Percentiles rank a stretch among this genome's conserved stretches.
These are phyloP conservation scores for Metschnikowia hibisci DNA, from an alignment of 805 yeast genomes.

Conservation along the genomic window DNA sequence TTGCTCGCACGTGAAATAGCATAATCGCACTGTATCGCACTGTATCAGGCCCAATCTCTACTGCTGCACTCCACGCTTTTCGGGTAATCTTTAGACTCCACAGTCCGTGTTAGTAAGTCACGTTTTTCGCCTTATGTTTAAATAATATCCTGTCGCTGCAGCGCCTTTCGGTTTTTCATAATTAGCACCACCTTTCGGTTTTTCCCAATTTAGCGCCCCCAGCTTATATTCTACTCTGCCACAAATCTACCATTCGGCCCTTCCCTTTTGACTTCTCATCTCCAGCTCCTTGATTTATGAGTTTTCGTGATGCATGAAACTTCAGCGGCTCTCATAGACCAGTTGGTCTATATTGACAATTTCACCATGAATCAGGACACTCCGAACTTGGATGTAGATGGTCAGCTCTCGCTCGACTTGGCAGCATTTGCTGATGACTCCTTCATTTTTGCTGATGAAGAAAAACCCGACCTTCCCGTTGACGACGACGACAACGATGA, in stretches of 20 bases:
- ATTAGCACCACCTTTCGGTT: neutral
- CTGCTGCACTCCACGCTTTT: slow-evolving; percentile 5
- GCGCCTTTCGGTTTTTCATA: neutral
- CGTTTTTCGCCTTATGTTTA: slow-evolving; percentile 2
- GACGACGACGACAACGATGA: slow-evolving; percentile 20
- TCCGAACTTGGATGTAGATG: slow-evolving; percentile 39
- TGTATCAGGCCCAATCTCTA: neutral
- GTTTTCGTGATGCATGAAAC: slow-evolving; percentile 20
- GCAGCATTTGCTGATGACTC: slow-evolving; percentile 83
- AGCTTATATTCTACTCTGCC: too few relatives aligned
- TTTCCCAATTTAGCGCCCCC: too few relatives aligned
- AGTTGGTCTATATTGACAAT: slow-evolving; percentile 74
- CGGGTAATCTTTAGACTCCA: slow-evolving; percentile 7
- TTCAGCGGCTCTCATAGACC: slow-evolving; percentile 57
- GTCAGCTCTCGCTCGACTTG: slow-evolving; percentile 49
- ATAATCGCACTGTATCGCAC: slow-evolving; percentile 7
- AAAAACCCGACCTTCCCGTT: slow-evolving; percentile 46
- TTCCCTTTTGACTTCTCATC: neutral
- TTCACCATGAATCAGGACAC: slow-evolving; percentile 46
- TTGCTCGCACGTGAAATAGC: slow-evolving; percentile 14
- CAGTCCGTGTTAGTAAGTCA: slow-evolving; percentile 5
- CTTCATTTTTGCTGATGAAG: slow-evolving; percentile 79
- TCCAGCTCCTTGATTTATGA: neutral
- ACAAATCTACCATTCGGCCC: too few relatives aligned
- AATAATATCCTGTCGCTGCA: neutral